Conservation (phyloP, 495 filamentous ascomycete genomes). For the Neurospora intermedia region DNA sequence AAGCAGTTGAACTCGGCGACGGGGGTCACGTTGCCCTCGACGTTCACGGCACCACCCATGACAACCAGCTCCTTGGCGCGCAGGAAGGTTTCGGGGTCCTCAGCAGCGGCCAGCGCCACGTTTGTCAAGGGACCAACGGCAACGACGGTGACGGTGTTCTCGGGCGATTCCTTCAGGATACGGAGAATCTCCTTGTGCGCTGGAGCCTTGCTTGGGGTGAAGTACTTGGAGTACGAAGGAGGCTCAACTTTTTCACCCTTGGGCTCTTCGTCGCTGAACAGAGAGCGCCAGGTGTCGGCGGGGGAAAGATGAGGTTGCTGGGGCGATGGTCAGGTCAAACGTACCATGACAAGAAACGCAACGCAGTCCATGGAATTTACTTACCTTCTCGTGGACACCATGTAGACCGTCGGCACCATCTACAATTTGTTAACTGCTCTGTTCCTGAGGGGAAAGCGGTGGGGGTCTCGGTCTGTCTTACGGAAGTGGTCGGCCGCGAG, state of each 20-base stretch:
- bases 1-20: constrained; percentile 77
- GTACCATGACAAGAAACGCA: no score
- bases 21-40: constrained; percentile 72
- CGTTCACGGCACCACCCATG: constrained; percentile 87
- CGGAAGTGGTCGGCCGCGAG: constrained; percentile 88
- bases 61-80: constrained; percentile 81
- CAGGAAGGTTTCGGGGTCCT: constrained; percentile 78
- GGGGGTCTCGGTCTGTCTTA: constrained; percentile 22
- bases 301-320: constrained; percentile 85
- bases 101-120: constrained; percentile 73
- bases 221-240: constrained; percentile 41
- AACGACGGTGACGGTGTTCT: constrained; percentile 77
- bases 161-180: constrained; percentile 63
- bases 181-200: constrained; percentile 80
- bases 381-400: constrained; percentile 73
- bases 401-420: constrained; percentile 87
- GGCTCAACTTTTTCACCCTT: constrained; percentile 23
- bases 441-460: neutral
- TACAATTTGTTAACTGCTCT: constrained; percentile 21
- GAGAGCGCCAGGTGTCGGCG: constrained; percentile 68
- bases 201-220: constrained; percentile 58
- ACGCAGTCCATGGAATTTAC: constrained; percentile 10
- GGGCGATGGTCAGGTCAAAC: constrained; percentile 2
- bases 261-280: constrained; percentile 52
- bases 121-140: constrained; percentile 88